Conservation (phyloP, 2,329 filamentous ascomycete species). For the Penicillium glabrum region DNA sequence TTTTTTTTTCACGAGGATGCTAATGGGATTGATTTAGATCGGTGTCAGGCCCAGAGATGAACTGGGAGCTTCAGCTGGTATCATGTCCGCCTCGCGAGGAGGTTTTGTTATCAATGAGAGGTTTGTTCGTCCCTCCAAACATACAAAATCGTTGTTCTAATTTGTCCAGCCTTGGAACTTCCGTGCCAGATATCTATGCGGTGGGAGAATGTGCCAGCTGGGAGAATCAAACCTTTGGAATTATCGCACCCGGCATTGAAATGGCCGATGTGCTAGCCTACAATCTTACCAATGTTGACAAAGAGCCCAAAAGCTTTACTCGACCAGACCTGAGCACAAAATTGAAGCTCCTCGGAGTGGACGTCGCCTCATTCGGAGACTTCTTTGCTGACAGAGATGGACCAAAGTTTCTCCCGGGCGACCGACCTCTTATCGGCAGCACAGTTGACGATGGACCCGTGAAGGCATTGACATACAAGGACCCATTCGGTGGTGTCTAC, state of each 20-base stretch:
- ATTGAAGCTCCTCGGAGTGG: constrained; percentile 82
- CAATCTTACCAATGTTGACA: constrained; percentile 79
- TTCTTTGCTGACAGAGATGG: constrained; percentile 89
- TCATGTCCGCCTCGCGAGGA: constrained; percentile 69
- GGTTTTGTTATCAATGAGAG: constrained; percentile 63
- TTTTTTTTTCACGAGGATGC: not conserved
- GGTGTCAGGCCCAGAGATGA: constrained; percentile 81
- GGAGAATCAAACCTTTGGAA: constrained; percentile 80
- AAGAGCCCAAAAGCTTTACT: constrained; percentile 70
- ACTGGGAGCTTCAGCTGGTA: constrained; percentile 66
- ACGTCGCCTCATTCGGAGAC: constrained; percentile 90
- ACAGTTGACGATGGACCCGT: constrained; percentile 53
- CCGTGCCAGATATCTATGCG: constrained; percentile 71
- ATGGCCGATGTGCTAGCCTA: constrained; percentile 92
- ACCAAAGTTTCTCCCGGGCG: constrained; percentile 69
- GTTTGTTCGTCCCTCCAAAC: not conserved
- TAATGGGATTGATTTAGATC: constrained; percentile 51
- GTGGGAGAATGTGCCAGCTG: constrained; percentile 91
- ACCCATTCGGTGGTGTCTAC: constrained; percentile 84
- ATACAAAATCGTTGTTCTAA: not conserved
- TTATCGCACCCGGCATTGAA: constrained; percentile 86
- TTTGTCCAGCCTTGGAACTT: constrained; percentile 61
- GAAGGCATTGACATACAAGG: constrained; percentile 83
- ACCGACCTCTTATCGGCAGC: constrained; percentile 41
- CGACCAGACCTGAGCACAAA: constrained; percentile 87